Evolutionary conservation across 2,329 filamentous ascomycete species (phyloP), one percentile per base, ranked within the genome.

Genomic region (Verticillium klebahnii): DNA sequence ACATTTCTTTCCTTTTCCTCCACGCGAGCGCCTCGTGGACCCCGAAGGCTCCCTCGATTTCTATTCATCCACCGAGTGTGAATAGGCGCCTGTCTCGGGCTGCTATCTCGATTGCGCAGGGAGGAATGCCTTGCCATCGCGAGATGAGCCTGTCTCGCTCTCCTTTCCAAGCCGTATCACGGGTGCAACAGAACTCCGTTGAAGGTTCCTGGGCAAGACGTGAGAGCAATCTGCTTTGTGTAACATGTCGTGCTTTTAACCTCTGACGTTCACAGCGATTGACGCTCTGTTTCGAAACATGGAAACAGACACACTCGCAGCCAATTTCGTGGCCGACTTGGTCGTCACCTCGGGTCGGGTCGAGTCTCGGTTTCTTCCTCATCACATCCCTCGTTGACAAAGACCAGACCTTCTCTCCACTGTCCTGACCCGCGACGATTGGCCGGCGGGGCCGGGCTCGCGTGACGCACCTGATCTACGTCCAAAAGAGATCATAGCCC

Each of bases 191-290:
- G n/a, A 15, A 45, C 15, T 3, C 39, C 15, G 39, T 15, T 9
- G n/a, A n/a, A n/a, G 39, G 5, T n/a, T 23, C 11, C 17, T 25
- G 50, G 50, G 56, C 58, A 57, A 61, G 39, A 45, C 37, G 57
- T 62, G 45, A 39, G 37, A 7, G 17, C 34, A 37, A 32, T 32
- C 5, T 57, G 55, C 40, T 17, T 31, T 14, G 63, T 62, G 62
- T 58, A 59, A 64, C 60, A 62, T 62, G 63, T 62, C 59, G 62
- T 65, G 62, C 52, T 50, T 61, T 62, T 65, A 64, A 63, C 62
- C 62, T 65, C 62, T 62, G 50, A 60, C 58, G 2, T n/a, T 50
- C 6, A 12, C 11, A 23, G 45, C 19, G 45, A n/a, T 12, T 12
- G 19, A 8, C 45, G 23, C 23, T 23, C 9, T 50, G 45, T 50